Percentiles rank a stretch among this genome's conserved stretches.
These are phyloP conservation scores for Metroxylon sagu DNA, from an alignment of 176 grass and related monocot species.

Conservation along the genomic window DNA sequence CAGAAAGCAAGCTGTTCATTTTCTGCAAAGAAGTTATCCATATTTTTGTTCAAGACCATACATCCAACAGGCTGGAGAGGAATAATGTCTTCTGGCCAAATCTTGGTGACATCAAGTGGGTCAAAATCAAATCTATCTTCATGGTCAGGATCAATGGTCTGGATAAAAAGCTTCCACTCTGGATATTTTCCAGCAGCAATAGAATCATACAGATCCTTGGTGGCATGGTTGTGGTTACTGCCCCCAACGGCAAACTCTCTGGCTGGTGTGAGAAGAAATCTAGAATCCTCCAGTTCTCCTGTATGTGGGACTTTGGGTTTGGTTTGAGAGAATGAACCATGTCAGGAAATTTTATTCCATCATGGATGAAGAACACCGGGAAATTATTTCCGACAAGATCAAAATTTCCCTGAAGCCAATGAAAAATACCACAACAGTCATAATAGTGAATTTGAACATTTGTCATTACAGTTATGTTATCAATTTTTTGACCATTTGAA, in stretches of 20 bases:
- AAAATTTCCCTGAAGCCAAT: constrained; percentile 22
- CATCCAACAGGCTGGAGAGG: constrained; percentile 18
- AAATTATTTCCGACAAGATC: constrained; percentile 22
- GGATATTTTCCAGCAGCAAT: constrained; percentile 16
- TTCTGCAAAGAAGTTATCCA: constrained; percentile 23
- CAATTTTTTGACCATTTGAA: too few species aligned
- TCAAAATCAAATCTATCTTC: constrained; percentile 20
- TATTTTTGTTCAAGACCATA: constrained; percentile 21
- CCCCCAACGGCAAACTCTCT: constrained; percentile 21
- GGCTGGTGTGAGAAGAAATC: constrained; percentile 20
- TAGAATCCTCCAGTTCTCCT: constrained; percentile 16
- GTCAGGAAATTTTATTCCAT: constrained; percentile 20
- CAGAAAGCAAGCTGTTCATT: constrained; percentile 21
- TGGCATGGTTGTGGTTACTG: constrained; percentile 18
- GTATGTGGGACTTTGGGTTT: constrained; percentile 13
- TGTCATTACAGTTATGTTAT: background rate
- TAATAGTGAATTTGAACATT: background rate
- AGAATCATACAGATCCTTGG: constrained; percentile 21
- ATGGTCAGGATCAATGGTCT: constrained; percentile 14
- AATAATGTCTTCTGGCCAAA: constrained; percentile 17
- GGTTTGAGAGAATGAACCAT: constrained; percentile 23
- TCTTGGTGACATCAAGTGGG: constrained; percentile 21
- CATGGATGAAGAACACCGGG: constrained; percentile 17
- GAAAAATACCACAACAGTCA: background rate
- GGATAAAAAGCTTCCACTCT: constrained; percentile 18